phyloP scores from a whole-genome alignment of 2,329 filamentous ascomycete species.

The Phialophora macrospora region DNA sequence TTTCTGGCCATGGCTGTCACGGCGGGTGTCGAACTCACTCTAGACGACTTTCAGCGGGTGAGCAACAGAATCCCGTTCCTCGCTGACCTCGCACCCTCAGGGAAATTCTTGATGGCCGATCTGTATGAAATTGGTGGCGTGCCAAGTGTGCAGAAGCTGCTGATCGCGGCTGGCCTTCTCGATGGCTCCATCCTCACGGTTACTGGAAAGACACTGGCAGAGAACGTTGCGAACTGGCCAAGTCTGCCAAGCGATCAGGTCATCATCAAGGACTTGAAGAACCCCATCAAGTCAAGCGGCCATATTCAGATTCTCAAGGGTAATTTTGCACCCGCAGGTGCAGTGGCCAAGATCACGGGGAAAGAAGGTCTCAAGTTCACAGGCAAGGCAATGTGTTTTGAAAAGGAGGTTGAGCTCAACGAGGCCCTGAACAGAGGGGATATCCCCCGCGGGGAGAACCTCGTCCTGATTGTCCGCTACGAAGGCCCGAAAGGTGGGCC shows the following conservation, averaged over 20 bases:
- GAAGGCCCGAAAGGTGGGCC: constrained; percentile 93
- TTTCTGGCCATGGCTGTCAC: constrained; percentile 89
- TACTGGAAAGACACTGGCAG: constrained; percentile 79
- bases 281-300: constrained; percentile 84
- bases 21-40: constrained; percentile 73
- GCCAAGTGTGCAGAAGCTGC: constrained; percentile 81
- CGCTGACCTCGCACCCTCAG: constrained; percentile 81
- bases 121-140: constrained; percentile 85
- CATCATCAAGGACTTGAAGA: constrained; percentile 78
- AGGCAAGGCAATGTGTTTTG: constrained; percentile 80
- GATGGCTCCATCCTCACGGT: constrained; percentile 80
- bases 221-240: constrained; percentile 79
- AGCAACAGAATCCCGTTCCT: constrained; percentile 84
- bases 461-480: constrained; percentile 89
- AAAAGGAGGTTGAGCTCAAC: constrained; percentile 82
- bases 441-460: constrained; percentile 75
- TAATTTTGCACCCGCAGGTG: constrained; percentile 84
- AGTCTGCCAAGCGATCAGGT: constrained; percentile 76
- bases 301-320: constrained; percentile 88
- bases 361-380: constrained; percentile 87
- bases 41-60: constrained; percentile 82
- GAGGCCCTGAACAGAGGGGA: constrained; percentile 72
- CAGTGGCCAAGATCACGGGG: constrained; percentile 94
- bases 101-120: constrained; percentile 86
- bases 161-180: constrained; percentile 75